Conservation (phyloP, 176 grass and related monocot genomes). For the Poa annua region DNA sequence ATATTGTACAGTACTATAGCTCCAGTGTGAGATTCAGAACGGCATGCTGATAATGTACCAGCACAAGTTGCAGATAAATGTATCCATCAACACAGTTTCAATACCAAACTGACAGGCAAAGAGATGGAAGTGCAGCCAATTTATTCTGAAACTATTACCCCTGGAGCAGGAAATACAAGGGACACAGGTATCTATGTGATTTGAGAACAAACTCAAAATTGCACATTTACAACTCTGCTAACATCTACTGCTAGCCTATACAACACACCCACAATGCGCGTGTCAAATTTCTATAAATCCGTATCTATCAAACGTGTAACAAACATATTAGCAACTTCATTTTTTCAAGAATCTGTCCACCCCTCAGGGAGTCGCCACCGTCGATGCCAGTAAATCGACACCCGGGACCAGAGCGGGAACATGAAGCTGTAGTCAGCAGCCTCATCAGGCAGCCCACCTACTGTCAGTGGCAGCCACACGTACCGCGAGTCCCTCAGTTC, state of each 20-base stretch:
- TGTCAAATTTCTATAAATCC: constrained; percentile 47
- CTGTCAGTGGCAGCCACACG: constrained; percentile 79
- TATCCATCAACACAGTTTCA: neutral
- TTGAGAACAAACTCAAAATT: constrained; percentile 42
- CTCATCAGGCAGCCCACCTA: constrained; percentile 83
- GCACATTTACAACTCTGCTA: constrained; percentile 58
- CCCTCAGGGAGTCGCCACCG: constrained; percentile 75
- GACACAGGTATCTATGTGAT: constrained; percentile 27
- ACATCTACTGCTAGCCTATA: constrained; percentile 57
- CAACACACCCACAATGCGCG: constrained; percentile 10
- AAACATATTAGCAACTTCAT: constrained; percentile 28
- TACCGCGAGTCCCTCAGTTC: constrained; percentile 84
- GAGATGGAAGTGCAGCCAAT: constrained; percentile 11
- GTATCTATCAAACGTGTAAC: constrained; percentile 44
- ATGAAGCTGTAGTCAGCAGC: constrained; percentile 95
- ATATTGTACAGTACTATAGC: neutral
- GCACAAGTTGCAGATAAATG: neutral
- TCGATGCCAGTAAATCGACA: constrained; percentile 93
- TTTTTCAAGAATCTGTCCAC: constrained; percentile 66
- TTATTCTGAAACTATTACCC: constrained; percentile 39
- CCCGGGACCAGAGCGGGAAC: constrained; percentile 92
- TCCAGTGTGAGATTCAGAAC: neutral
- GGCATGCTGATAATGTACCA: neutral
- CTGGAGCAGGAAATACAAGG: constrained; percentile 22
- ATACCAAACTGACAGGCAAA: constrained; percentile 16